Evolutionary conservation across 805 yeast genomes (phyloP).

Genomic region (Yamadazyma phyllophila): DNA sequence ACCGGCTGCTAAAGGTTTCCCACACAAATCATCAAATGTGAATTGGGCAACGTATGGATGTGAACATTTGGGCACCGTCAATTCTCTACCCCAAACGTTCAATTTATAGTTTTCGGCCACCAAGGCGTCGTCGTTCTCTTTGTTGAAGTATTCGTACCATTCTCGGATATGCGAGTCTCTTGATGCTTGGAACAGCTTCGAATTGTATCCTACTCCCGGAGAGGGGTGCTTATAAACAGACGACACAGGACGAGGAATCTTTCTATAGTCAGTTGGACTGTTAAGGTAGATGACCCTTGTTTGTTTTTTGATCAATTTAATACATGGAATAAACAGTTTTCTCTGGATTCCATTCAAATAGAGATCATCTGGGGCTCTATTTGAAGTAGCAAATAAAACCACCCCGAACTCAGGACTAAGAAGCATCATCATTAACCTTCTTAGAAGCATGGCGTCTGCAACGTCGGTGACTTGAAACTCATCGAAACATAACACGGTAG

Average conservation of each 20-base stretch:
- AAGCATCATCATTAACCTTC: conserved; percentile 68
- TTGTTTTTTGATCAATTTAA: conserved; percentile 67
- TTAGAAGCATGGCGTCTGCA: conserved; percentile 94
- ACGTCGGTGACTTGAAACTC: conserved; percentile 98
- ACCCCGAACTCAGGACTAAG: conserved; percentile 77
- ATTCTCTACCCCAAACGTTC: conserved; percentile 85
- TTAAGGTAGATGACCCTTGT: conserved; percentile 77
- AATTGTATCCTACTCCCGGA: conserved; percentile 54
- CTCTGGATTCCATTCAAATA: conserved; percentile 94
- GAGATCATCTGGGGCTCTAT: conserved; percentile 90
- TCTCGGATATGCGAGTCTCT: conserved; percentile 61
- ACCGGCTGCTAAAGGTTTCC: conserved; percentile 85
- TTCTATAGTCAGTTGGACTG: conserved; percentile 93
- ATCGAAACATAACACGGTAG: conserved; percentile 87
- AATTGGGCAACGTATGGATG: conserved; percentile 87
- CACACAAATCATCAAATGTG: conserved; percentile 83
- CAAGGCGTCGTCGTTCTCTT: conserved; percentile 42
- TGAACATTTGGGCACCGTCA: conserved; percentile 71
- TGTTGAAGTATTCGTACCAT: conserved; percentile 82
- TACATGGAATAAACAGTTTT: conserved; percentile 88
- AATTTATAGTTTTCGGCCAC: conserved; percentile 26
- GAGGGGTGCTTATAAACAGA: conserved; percentile 75
- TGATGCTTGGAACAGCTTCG: conserved; percentile 48
- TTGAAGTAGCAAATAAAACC: conserved; percentile 88
- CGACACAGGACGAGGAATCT: conserved; percentile 77